Conservation (phyloP, 805 yeast species). For the Ogataea nakhonphanomensis region DNA sequence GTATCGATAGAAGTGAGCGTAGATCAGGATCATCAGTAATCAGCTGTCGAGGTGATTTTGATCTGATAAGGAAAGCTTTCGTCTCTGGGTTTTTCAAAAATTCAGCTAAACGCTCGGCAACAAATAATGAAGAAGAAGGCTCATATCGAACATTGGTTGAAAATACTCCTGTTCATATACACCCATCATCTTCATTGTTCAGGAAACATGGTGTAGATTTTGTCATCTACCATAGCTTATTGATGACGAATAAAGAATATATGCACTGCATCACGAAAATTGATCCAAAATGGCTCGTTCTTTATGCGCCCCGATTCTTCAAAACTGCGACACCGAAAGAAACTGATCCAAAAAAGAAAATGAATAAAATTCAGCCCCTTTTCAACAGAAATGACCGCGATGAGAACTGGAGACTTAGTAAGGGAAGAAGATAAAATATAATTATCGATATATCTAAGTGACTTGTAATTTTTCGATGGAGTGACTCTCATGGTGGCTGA, state of each 20-base stretch:
- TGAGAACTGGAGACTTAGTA: slow-evolving; percentile 76
- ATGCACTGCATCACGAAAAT: slow-evolving; percentile 87
- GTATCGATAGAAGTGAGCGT: slow-evolving; percentile 33
- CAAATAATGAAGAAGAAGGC: slow-evolving; percentile 41
- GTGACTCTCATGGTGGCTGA: slow-evolving; percentile 35
- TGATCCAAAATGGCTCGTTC: slow-evolving; percentile 75
- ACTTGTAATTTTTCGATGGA: slow-evolving; percentile 19
- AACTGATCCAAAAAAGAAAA: slow-evolving; percentile 48
- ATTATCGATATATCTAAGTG: neutral
- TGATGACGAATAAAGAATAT: slow-evolving; percentile 82
- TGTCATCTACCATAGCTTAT: slow-evolving; percentile 75
- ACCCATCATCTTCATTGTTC: slow-evolving; percentile 79
- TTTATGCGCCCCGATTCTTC: slow-evolving; percentile 72
- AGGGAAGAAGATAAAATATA: slow-evolving; percentile 27
- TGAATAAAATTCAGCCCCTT: slow-evolving; percentile 71
- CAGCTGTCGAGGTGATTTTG: slow-evolving; percentile 56
- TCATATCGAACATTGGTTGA: slow-evolving; percentile 56
- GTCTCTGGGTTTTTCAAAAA: slow-evolving; percentile 69
- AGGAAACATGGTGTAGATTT: slow-evolving; percentile 59
- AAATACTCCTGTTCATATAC: slow-evolving; percentile 71
- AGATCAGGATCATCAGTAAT: slow-evolving; percentile 20
- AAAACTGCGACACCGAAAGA: slow-evolving; percentile 52
- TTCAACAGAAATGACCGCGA: slow-evolving; percentile 55
- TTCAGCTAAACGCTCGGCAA: slow-evolving; percentile 58
- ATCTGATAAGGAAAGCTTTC: slow-evolving; percentile 55